phyloP scores from a whole-genome alignment of 2,329 filamentous ascomycete genomes.

The Aspergillus sp. region DNA sequence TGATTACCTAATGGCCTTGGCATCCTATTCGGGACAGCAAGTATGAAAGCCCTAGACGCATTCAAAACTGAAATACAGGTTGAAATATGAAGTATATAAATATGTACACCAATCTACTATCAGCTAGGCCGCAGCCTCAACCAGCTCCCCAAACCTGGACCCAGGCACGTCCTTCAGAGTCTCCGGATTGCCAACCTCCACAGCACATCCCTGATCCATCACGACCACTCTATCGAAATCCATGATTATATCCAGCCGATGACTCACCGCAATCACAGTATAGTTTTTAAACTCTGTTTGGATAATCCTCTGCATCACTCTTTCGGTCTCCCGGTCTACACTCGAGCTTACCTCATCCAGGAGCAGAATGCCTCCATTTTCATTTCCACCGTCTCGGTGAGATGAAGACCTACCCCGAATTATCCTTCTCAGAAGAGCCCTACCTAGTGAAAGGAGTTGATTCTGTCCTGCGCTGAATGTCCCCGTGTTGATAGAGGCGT shows the following conservation, averaged over 20 bases:
- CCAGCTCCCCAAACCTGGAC: slow-evolving; percentile 10
- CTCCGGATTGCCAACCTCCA: slow-evolving; percentile 18
- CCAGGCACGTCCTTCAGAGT: not conserved
- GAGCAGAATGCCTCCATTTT: slow-evolving; percentile 14
- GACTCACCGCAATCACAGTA: slow-evolving; percentile 30
- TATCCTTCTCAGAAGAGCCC: not conserved
- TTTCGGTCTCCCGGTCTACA: slow-evolving; percentile 18
- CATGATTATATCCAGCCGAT: slow-evolving; percentile 30
- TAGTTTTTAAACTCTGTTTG: slow-evolving; percentile 23
- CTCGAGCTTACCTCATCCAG: slow-evolving; percentile 23
- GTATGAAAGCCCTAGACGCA: no score
- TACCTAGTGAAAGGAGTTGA: slow-evolving; percentile 7
- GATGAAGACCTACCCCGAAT: not conserved
- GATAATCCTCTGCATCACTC: slow-evolving; percentile 26
- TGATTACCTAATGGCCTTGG: no score
- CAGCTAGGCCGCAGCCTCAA: not conserved
- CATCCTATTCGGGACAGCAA: no score
- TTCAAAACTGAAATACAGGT: no score
- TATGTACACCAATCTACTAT: no score
- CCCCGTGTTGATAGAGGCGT: not conserved
- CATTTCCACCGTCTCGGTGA: not conserved
- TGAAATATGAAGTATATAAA: no score
- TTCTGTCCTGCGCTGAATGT: slow-evolving; percentile 5
- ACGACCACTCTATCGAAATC: slow-evolving; percentile 31
- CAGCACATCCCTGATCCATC: slow-evolving; percentile 19